A percentile compares a stretch with the other conserved stretches of the same genome.
These are phyloP conservation scores for Stachybotrys elegans DNA, from an alignment of 2,329 filamentous ascomycete species.

Conservation along the genomic window DNA sequence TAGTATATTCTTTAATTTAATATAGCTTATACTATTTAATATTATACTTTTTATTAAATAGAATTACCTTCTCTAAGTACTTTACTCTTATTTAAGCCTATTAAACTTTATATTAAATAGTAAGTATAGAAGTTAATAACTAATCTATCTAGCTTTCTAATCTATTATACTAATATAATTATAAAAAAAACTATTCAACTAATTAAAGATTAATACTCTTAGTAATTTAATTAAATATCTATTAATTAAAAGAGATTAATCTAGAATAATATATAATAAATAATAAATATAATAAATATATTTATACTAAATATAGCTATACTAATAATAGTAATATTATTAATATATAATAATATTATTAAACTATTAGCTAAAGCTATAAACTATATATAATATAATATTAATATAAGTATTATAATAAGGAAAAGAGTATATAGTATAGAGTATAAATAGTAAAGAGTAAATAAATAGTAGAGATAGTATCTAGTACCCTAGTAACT, in stretches of 20 bases:
- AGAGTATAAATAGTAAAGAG: conserved; percentile 2
- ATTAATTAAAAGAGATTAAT: background rate
- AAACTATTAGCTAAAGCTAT: background rate
- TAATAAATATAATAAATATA: conserved; percentile 1
- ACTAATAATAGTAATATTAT: conserved; percentile 1
- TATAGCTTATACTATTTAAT: background rate
- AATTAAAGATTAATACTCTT: background rate
- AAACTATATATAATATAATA: background rate
- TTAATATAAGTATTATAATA: conserved; percentile 3
- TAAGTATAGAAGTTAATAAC: background rate
- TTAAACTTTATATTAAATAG: background rate
- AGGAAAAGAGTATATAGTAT: background rate
- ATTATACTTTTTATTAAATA: conserved; percentile 1
- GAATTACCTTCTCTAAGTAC: background rate
- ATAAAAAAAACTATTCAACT: background rate
- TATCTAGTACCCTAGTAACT: background rate
- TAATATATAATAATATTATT: background rate
- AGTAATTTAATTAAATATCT: background rate
- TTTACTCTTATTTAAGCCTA: background rate
- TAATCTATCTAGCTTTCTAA: background rate
- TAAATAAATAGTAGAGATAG: background rate
- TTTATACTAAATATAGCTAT: conserved; percentile 1
- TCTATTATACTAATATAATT: background rate
- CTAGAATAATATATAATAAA: background rate
- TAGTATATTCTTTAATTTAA: background rate